Base-by-base conservation (phyloP, 345 rosid species). In the Populus pruinosa region DNA sequence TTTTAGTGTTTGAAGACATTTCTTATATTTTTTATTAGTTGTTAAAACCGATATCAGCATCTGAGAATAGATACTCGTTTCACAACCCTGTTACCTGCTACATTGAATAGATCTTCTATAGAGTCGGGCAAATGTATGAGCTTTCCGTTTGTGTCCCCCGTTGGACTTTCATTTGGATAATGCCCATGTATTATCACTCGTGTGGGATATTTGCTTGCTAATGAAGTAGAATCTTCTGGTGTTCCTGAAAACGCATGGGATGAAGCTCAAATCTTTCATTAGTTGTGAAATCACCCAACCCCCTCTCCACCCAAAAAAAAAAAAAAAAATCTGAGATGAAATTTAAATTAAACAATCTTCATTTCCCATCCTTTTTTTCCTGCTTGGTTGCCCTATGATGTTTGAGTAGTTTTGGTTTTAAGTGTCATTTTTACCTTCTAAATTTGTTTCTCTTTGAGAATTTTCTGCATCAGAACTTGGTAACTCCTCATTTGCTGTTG, bases 141-240 rank as follows among this genome's bases (percentile, higher is more conserved):
- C 88, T 88, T 92, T 53, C 96, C 96, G 2, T 6, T 73, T 14
- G 66, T 41, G 74, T 82, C 82, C 72, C 77, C 87, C 31, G 38
- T 20, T 78, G 80, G 67, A 62, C 69, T 81, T 84, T 87, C 78
- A 62, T 83, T 79, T 44, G 98, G 98, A 84, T 84, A 83, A 74
- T 92, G 87, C 72, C 93, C 88, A 62, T 93, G 94, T 69, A 93
- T 91, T 73, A 90, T 90, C 79, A 91, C 97, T 85, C 97, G 82
- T 77, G 67, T 85, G 3, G 78, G 82, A 25, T 47, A 65, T 83
- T 72, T 75, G 66, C 78, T 86, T 77, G 82, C 70, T 65, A 63
- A 73, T 69, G 82, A 80, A 72, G 65, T 55, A 23, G 74, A 75
- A 50, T 69, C 79, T 79, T 74, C 80, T 66, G 67, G 79, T 67